A percentile compares a stretch with the other conserved stretches of the same genome.
Evolutionary conservation across 768 basidiomycete species (phyloP).

Genomic region (Dendrothele bispora): DNA sequence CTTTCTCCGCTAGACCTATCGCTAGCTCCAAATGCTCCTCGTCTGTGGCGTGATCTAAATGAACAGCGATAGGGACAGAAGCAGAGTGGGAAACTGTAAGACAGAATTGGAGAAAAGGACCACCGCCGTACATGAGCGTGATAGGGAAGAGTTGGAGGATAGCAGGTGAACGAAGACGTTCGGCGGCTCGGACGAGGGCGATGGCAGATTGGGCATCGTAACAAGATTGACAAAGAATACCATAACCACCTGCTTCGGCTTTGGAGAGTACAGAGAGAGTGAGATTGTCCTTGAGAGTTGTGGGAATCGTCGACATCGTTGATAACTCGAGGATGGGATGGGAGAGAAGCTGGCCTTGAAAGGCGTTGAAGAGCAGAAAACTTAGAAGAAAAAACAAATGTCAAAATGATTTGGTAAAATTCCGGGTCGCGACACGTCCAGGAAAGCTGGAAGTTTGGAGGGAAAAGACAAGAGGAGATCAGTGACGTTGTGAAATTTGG

Average conservation of each 20-base stretch:
- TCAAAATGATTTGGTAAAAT: too few species aligned
- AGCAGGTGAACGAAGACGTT: slow-evolving; percentile 43
- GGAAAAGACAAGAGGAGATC: too few species aligned
- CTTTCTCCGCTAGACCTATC: slow-evolving; percentile 42
- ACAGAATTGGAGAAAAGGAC: slow-evolving; percentile 46
- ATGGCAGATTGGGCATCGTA: slow-evolving; percentile 46
- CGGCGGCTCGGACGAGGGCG: slow-evolving; percentile 46
- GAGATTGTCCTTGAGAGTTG: slow-evolving; percentile 32
- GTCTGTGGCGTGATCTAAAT: slow-evolving; percentile 50
- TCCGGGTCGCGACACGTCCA: too few species aligned
- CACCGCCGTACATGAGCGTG: slow-evolving; percentile 44
- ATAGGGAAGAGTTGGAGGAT: slow-evolving; percentile 47
- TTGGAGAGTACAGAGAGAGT: slow-evolving; percentile 40
- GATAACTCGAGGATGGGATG: too few species aligned
- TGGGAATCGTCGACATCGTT: too few species aligned
- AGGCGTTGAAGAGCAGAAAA: too few species aligned
- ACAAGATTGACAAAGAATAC: slow-evolving; percentile 43
- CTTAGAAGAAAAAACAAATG: too few species aligned
- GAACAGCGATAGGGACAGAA: slow-evolving; percentile 47
- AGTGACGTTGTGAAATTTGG: too few species aligned
- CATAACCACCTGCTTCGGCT: slow-evolving; percentile 42
- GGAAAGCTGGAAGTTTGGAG: too few species aligned
- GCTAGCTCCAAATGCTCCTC: slow-evolving; percentile 46
- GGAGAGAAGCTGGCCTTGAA: too few species aligned
- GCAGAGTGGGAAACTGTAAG: slow-evolving; percentile 44